phyloP scores from a whole-genome alignment of 495 filamentous ascomycete species.

The Neurospora sp. region DNA sequence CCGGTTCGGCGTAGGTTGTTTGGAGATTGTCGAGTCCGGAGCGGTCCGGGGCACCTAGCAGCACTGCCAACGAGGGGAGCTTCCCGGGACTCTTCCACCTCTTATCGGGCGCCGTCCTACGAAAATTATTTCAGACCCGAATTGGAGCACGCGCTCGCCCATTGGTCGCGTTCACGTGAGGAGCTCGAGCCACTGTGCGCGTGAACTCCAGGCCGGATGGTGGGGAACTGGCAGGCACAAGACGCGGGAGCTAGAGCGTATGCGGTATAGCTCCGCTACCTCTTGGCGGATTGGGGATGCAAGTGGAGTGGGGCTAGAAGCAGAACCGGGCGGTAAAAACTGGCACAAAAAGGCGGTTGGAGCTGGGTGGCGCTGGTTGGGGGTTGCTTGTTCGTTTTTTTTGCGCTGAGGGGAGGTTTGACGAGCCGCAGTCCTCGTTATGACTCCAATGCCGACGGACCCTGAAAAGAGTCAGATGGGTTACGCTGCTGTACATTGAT shows the following conservation, averaged over 20 bases:
- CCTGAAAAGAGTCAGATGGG: neutral
- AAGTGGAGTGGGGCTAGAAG: neutral
- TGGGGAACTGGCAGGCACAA: neutral
- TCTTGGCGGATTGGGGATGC: neutral
- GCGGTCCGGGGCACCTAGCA: neutral
- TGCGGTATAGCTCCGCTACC: neutral
- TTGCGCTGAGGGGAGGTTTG: neutral
- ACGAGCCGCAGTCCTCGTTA: neutral
- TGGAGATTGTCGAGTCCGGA: neutral
- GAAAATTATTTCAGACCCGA: conserved; percentile 16
- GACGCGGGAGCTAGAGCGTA: neutral
- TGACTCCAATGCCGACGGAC: neutral
- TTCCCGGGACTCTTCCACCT: neutral
- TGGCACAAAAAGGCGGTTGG: conserved; percentile 3
- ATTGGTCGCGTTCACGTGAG: conserved; percentile 17
- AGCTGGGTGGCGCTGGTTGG: neutral
- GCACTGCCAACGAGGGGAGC: neutral
- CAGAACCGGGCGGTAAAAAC: conserved; percentile 6
- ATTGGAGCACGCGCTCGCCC: conserved; percentile 3
- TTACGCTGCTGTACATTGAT: neutral
- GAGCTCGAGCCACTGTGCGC: neutral
- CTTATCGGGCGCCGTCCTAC: conserved; percentile 2
- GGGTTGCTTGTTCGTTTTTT: neutral
- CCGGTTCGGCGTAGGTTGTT: neutral
- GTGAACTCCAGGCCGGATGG: neutral